Base-by-base conservation (phyloP, 208 protist genomes). In the Phytomonas sp. region DNA sequence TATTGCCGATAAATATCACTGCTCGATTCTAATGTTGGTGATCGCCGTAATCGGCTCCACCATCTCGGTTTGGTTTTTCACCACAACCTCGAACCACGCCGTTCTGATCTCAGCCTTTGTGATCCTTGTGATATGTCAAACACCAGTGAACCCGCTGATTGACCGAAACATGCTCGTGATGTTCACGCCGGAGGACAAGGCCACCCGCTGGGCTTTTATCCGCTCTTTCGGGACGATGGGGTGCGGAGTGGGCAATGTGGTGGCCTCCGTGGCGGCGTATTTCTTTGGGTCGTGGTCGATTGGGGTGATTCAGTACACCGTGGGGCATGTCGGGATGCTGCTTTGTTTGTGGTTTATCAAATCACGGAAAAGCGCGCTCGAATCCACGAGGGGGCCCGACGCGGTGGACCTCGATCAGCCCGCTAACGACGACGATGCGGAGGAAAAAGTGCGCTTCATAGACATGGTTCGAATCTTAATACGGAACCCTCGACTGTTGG, bases 141-240 rank as follows among this genome's bases (percentile, higher is more conserved):
- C 71, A 16, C 70, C 69, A 0, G 78, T 86, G 42, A 66, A 71
- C 64, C 79, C 81, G 32, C 60, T 89, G 29, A 52, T 92, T 19
- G 80, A 89, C 67, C 73, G 83, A 34, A 78, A 82, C 30, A 84
- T 72, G 11, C 60, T 88, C 23, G 78, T 75, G 63, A 74, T 86
- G 67, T 78, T 87, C 23, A 76, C 84, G 40, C 40, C 74, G 26
- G 69, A 45, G 8, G 1, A 26, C 45, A 70, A 76, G 11, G 66
- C 75, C 29, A 69, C 69, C 30, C 40, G 70, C 37, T 91, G 81
- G 81, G 83, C 81, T 40, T 73, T 69, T 45, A 67, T 82, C 7
- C 75, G 86, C 32, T 75, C 76, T 19, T 85, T 79, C 67, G 82
- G 75, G 8, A 78, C 82, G n/a, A 80, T 82, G 26, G 82, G 82